Evolutionary conservation across 352 stramenopile genomes (phyloP), one percentile per base, ranked within the genome.

Genomic region (Phytophthora agathidicida): DNA sequence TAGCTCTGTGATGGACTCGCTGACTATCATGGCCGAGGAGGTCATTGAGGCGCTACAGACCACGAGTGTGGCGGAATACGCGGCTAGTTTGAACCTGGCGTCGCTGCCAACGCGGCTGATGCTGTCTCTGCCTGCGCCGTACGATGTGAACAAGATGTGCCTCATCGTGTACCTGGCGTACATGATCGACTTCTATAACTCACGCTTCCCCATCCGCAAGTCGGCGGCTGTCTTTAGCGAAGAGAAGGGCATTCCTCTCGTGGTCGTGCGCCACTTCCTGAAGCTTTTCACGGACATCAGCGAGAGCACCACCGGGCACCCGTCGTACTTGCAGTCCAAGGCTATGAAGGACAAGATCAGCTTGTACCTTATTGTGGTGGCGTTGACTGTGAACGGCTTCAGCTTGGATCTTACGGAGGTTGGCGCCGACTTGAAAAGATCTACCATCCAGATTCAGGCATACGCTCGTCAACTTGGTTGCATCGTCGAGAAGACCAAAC

Each of bases 391-490:
- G 17, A 90, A 88, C 62, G 65, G 58, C 37, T 94, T 91, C 65
- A 91, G 66, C 22, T 62, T 94, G 64, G 81, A 92, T 49, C 68
- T 94, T 36, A 82, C 83, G 9, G 83, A 91, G 33, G 49, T 93
- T 48, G 71, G 65, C 11, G 48, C 69, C 17, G 85, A 94, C 48
- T 71, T 94, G 16, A 94, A 94, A 71, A 75, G 69, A 32, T 77
- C 73, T 9, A 22, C 73, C 1, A 26, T 73, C 7, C 72, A 78
- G 50, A 63, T 93, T 20, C 75, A 75, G 16, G 56, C 70, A 42
- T 93, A 94, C 55, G 84, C 71, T 41, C 77, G 79, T 27, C 83
- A 93, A 35, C 60, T 94, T n/a, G 86, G 86, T 22, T 93, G 83
- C 47, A 22, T 69, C 1, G 77, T 91, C 6, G 81, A 93, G 47